These are phyloP conservation scores for Mycena floridula DNA, from an alignment of 768 basidiomycete genomes.

Conservation along the genomic window DNA sequence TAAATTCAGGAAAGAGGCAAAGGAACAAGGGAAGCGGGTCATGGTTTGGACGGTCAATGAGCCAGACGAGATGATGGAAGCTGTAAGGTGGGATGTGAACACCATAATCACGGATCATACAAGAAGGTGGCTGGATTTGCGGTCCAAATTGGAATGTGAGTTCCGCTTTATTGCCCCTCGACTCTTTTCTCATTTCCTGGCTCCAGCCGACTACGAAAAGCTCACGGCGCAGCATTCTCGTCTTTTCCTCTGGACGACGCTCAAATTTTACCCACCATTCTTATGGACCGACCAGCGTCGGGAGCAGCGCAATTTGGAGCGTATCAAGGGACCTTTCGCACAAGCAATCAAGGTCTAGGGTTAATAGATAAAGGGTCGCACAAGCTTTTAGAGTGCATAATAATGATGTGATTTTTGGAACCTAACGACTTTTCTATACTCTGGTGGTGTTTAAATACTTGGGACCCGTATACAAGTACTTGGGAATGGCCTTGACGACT, in stretches of 20 bases:
- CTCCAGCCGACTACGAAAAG: conserved; percentile 68
- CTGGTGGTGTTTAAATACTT: no score
- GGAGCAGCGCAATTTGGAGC: conserved; percentile 35
- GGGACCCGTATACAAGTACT: conserved; percentile 42
- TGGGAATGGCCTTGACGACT: conserved; percentile 41
- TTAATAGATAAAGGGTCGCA: no score
- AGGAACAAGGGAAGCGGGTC: conserved; percentile 69
- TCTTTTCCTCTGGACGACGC: conserved; percentile 69
- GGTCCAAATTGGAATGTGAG: conserved; percentile 52
- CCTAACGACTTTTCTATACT: no score
- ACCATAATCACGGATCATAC: conserved; percentile 78
- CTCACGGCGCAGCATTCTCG: conserved; percentile 57
- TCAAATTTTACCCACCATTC: conserved; percentile 51
- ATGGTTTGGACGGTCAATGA: conserved; percentile 98
- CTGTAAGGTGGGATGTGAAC: conserved; percentile 72
- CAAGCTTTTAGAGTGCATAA: no score
- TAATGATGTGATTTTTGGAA: no score
- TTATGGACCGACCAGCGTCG: conserved; percentile 20
- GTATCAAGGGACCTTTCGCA: conserved; percentile 44
- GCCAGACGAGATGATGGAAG: conserved; percentile 86
- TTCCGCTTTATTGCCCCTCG: conserved; percentile 2
- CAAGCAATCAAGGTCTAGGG: no score
- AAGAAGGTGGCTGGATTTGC: conserved; percentile 58
- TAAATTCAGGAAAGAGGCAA: conserved; percentile 81
- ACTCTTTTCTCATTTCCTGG: neutral